Evolutionary conservation across 2,329 filamentous ascomycete genomes (phyloP), one percentile per base, ranked within the genome.

Genomic region (Blastomyces silverae): DNA sequence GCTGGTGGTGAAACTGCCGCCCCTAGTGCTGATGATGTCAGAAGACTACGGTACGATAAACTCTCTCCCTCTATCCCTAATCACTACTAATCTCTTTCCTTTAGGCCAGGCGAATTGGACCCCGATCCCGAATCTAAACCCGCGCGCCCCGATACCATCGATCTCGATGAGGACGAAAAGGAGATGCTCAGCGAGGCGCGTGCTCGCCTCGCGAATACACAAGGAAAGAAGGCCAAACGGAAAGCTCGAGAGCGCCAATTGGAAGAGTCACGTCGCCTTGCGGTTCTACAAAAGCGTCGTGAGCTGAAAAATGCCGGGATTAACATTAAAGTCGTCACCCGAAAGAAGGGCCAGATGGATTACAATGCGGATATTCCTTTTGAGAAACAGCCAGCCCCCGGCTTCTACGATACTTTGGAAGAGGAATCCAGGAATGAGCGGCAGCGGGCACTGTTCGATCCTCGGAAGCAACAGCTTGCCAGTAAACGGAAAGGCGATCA

Each of bases 361-460:
- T 99, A 99, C 81, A 99, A 99, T 77, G 94, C 94, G 71, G 94
- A 99, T 71, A 96, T 99, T 69, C 94, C 94, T 0, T 97, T 99
- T 69, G 94, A 99, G 77, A 97, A 94, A 78, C 90, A 90, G 68
- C 88, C 94, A 0, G 89, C 89, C 0, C 81, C 87, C 28, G 94
- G 94, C 15, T 99, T 99, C 75, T 96, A 93, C 79, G 93, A 99
- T 75, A 99, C 94, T 0, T 82, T 82, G 3, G 92, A 97, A 17
- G 94, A 99, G 74, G 81, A 89, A 69, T 79, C 81, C 4, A 83
- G 82, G 69, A 99, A 99, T 76, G 93, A 99, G 77, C 85, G 84
- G 66, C 88, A 96, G 74, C 86, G 91, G 61, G 87, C 90, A 65
- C 86, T 87, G 63, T 97, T 97, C 70, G 94, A 99, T 75, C 94